Conservation (phyloP, 2,329 filamentous ascomycete species). For the Aspergillus proliferans region DNA sequence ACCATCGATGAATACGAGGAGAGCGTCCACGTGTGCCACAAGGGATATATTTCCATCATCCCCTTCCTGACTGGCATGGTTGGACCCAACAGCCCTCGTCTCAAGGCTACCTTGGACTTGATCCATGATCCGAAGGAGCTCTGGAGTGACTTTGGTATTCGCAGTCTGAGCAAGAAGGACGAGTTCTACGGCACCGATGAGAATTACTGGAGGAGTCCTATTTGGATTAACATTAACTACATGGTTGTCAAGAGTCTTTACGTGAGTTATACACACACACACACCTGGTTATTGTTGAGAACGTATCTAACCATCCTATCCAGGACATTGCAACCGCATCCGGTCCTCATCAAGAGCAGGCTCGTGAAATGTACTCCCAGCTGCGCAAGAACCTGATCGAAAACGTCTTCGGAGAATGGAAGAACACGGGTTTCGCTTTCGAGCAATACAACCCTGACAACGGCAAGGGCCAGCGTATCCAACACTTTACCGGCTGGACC, state of each 20-base stretch:
- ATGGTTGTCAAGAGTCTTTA: slow-evolving; percentile 71
- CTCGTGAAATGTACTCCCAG: slow-evolving; percentile 65
- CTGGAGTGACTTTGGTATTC: slow-evolving; percentile 84
- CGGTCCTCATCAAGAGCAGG: slow-evolving; percentile 63
- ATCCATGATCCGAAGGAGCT: slow-evolving; percentile 75
- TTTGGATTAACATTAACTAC: slow-evolving; percentile 98
- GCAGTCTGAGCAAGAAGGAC: slow-evolving; percentile 79
- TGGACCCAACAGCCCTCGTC: slow-evolving; percentile 63
- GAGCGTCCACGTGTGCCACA: slow-evolving; percentile 82
- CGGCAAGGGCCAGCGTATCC: slow-evolving; percentile 85
- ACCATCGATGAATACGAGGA: slow-evolving; percentile 96
- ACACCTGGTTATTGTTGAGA: not conserved
- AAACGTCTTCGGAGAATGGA: slow-evolving; percentile 83
- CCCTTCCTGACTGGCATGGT: slow-evolving; percentile 84
- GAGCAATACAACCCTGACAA: slow-evolving; percentile 97
- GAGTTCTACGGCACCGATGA: slow-evolving; percentile 81
- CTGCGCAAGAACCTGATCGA: slow-evolving; percentile 80
- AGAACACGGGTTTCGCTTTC: slow-evolving; percentile 92
- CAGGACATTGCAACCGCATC: slow-evolving; percentile 58
- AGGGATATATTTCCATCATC: slow-evolving; percentile 90
- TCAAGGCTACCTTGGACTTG: slow-evolving; percentile 70
- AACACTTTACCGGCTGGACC: slow-evolving; percentile 99
- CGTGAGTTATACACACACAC: slow-evolving; percentile 50
- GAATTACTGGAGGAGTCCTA: slow-evolving; percentile 93
- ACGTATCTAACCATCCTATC: slow-evolving; percentile 11